A percentile compares a stretch with the other conserved stretches of the same genome.
Evolutionary conservation across 352 stramenopile genomes (phyloP).

Genomic region (Pilasporangium apinafurcum): DNA sequence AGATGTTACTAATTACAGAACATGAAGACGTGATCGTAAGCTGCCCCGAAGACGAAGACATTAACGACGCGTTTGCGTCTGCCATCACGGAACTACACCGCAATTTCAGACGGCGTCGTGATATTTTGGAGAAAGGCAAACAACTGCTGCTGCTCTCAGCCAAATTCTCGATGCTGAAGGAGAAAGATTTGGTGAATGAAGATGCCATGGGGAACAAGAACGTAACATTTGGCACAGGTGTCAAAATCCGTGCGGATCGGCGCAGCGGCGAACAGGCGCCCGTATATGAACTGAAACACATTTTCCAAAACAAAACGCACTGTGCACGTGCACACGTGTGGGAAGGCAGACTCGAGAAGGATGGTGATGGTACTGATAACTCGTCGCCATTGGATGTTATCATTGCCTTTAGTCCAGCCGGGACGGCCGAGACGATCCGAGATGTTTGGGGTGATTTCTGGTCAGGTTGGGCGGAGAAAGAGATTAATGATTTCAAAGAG

Average conservation of each 20-base stretch:
- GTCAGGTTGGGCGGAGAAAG: conserved; percentile 80
- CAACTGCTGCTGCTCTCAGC: conserved; percentile 71
- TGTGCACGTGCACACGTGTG: conserved; percentile 73
- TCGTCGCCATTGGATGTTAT: conserved; percentile 52
- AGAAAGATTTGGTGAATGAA: conserved; percentile 81
- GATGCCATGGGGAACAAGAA: conserved; percentile 85
- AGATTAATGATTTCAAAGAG: conserved; percentile 74
- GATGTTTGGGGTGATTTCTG: conserved; percentile 84
- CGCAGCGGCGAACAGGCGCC: conserved; percentile 34
- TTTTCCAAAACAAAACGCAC: conserved; percentile 83
- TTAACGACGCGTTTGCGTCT: conserved; percentile 75
- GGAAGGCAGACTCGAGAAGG: too few species aligned
- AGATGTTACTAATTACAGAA: conserved; percentile 76
- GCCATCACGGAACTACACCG: conserved; percentile 70
- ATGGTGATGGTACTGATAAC: conserved; percentile 24
- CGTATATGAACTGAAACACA: conserved; percentile 80
- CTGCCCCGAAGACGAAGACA: conserved; percentile 66
- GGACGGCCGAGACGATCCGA: conserved; percentile 75
- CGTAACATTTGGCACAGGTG: conserved; percentile 70
- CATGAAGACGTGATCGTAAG: conserved; percentile 78
- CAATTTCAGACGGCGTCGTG: conserved; percentile 60
- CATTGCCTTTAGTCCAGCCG: conserved; percentile 74
- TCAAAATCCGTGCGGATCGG: conserved; percentile 70
- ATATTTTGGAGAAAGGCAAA: conserved; percentile 78
- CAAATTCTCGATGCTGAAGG: conserved; percentile 87